Conservation (phyloP, 257 asterid species). For the Capsicum chinense region DNA sequence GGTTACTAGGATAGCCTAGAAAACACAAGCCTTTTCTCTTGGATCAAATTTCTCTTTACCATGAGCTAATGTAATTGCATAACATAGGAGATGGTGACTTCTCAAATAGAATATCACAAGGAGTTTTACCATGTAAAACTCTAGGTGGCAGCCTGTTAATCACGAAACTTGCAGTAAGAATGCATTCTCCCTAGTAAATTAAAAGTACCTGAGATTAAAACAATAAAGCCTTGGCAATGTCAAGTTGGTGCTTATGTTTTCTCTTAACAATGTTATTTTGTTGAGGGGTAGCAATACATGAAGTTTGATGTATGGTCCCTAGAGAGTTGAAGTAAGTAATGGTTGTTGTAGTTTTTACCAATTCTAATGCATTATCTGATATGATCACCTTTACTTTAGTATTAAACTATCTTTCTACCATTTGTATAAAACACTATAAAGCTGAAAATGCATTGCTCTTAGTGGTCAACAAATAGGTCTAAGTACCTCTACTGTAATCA, state of each 20-base stretch:
- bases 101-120: too few species aligned
- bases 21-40: background rate
- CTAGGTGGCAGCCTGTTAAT: background rate
- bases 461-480: too few species aligned
- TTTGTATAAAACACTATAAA: too few species aligned
- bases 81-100: background rate
- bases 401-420: too few species aligned
- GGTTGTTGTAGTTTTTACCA: background rate
- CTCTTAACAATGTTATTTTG: background rate
- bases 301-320: background rate
- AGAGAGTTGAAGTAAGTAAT: background rate
- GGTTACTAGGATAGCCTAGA: background rate
- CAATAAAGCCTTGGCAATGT: background rate
- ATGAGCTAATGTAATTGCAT: background rate
- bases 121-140: background rate
- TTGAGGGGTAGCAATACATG: background rate
- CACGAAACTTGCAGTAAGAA: background rate
- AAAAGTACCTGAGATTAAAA: background rate
- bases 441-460: too few species aligned
- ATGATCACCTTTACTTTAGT: too few species aligned
- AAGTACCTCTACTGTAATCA: too few species aligned
- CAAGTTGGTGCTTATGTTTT: background rate
- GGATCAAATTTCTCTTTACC: background rate
- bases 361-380: too few species aligned
- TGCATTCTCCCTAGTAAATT: background rate